Conservation (phyloP, 1,284 basidiomycete species). For the Ustilago lituana region DNA sequence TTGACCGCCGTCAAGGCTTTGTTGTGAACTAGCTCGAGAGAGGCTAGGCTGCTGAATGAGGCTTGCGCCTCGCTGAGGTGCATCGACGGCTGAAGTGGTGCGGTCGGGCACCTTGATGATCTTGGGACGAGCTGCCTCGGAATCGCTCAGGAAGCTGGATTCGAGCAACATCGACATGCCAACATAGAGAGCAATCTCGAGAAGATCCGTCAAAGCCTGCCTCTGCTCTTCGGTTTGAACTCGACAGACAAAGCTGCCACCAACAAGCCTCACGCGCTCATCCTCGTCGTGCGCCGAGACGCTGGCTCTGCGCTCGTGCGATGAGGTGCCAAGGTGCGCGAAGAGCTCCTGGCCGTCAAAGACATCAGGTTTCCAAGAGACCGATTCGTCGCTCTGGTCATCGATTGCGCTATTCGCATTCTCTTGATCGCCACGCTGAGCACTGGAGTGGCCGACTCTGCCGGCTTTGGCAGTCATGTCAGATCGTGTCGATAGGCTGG, state of each 20-base stretch:
- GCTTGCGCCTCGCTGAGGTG: constrained; percentile 30
- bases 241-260: constrained; percentile 53
- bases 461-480: constrained; percentile 45
- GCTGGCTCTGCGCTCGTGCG: constrained; percentile 26
- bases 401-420: background rate
- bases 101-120: constrained; percentile 30
- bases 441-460: constrained; percentile 8
- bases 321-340: constrained; percentile 9
- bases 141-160: constrained; percentile 51
- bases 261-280: constrained; percentile 40
- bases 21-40: constrained; percentile 21
- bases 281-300: constrained; percentile 28
- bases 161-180: constrained; percentile 61
- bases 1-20: constrained; percentile 17
- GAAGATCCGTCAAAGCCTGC: constrained; percentile 16
- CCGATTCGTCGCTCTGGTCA: constrained; percentile 1
- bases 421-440: background rate
- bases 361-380: constrained; percentile 45
- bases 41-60: constrained; percentile 13
- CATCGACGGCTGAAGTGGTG: constrained; percentile 32
- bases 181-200: constrained; percentile 50
- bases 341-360: constrained; percentile 52
- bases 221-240: constrained; percentile 31
- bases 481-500: constrained; percentile 42
- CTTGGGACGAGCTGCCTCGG: constrained; percentile 47